Evolutionary conservation across 805 yeast species (phyloP), one percentile per base, ranked within the genome.

Genomic region (Phaffomyces antillensis): DNA sequence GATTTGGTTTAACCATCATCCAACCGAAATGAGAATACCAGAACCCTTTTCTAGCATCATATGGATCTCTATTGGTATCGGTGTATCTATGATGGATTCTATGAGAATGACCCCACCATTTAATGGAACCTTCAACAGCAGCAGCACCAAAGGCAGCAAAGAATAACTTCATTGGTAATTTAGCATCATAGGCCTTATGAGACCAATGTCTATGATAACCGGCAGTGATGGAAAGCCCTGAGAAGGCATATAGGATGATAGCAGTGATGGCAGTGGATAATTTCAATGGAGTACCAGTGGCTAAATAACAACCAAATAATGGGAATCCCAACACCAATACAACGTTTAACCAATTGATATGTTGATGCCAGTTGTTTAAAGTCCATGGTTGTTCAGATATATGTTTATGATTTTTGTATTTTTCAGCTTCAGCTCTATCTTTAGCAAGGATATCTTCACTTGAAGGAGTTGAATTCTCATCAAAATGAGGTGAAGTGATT

Each of bases 71-170:
- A 45, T 64, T 60, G 25, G 93, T 86, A 66, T 86, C 95, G 6
- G 93, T 85, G 66, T 83, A 86, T 70, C 95, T 75, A 68, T 86
- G 95, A 64, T 86, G 95, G 45, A 85, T 74, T 75, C 95, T 77
- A 67, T 86, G 95, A 42, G 84, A 75, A 62, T 85, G 93, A 40
- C 83, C 78, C 95, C 95, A 86, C 93, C 93, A 85, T 65, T 85
- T 85, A 63, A 85, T 80, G 36, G 91, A 83, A 52, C 95, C 95
- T 64, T 85, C 89, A 40, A 85, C 80, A 44, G 89, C 79, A 37
- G 89, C 85, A 31, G 91, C 87, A 51, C 95, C 95, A 56, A 85
- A 85, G 25, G 83, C 63, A 7, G 91, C 95, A 59, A 67, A 83
- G 53, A 82, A 77, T 37, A 83, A 58, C 53, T 79, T 75, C 37